Conservation (phyloP, 2,329 filamentous ascomycete species). For the Sclerotinia glacialis region DNA sequence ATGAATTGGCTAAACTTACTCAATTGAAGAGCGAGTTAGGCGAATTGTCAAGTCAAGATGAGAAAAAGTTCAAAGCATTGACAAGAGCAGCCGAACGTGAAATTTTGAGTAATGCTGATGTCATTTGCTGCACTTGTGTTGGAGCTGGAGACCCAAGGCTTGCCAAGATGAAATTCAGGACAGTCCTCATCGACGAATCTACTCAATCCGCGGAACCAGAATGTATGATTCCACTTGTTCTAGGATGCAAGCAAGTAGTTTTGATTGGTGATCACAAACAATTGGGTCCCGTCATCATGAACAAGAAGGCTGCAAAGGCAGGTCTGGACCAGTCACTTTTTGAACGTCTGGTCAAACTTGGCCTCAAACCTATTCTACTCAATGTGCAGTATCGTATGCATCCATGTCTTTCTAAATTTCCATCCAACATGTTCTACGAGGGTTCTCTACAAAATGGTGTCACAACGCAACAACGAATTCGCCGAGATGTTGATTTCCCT, state of each 20-base stretch:
- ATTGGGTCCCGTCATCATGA: conserved; percentile 98
- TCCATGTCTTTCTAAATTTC: conserved; percentile 92
- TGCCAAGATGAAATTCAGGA: conserved; percentile 96
- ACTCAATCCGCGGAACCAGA: conserved; percentile 97
- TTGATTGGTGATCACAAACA: conserved; percentile 98
- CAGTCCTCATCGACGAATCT: conserved; percentile 95
- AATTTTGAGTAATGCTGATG: conserved; percentile 91
- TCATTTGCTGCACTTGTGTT: conserved; percentile 98
- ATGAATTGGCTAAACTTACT: conserved; percentile 86
- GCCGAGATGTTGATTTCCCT: conserved; percentile 93
- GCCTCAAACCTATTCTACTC: conserved; percentile 83
- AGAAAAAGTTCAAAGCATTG: conserved; percentile 97
- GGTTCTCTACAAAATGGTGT: conserved; percentile 96
- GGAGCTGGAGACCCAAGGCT: conserved; percentile 94
- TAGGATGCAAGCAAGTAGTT: conserved; percentile 99
- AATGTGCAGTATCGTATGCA: conserved; percentile 99
- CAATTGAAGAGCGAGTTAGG: conserved; percentile 90
- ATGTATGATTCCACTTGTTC: conserved; percentile 95
- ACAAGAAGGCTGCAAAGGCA: conserved; percentile 98
- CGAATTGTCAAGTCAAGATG: conserved; percentile 89
- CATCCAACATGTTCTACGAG: conserved; percentile 99
- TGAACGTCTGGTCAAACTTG: conserved; percentile 90
- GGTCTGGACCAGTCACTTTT: conserved; percentile 98
- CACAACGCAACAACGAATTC: conserved; percentile 80
- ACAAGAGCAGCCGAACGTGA: conserved; percentile 92